phyloP scores from a whole-genome alignment of 1,284 basidiomycete species.

The Coniferiporia sulphurascens region DNA sequence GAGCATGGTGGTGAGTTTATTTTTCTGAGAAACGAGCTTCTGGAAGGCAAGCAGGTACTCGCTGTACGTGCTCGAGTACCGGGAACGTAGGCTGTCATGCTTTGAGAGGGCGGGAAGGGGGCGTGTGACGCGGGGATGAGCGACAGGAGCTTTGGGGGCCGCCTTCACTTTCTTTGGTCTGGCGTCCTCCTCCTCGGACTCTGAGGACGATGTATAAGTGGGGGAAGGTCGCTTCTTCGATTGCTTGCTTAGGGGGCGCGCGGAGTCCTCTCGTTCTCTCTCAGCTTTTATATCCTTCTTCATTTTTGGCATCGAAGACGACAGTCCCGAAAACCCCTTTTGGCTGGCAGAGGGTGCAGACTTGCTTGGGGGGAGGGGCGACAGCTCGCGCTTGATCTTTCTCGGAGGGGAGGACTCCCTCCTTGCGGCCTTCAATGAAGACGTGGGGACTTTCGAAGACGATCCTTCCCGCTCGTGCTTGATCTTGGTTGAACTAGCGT shows the following conservation, averaged over 20 bases:
- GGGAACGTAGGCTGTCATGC: conserved; percentile 42
- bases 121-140: background rate
- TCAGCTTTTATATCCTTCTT: conserved; percentile 1
- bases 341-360: conserved; percentile 19
- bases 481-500: conserved; percentile 31
- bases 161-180: conserved; percentile 8
- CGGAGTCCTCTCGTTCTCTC: conserved; percentile 16
- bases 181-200: conserved; percentile 43
- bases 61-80: conserved; percentile 46
- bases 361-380: conserved; percentile 24
- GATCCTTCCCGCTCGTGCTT: conserved; percentile 25
- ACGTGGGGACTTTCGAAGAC: conserved; percentile 25
- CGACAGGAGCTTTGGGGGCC: conserved; percentile 19
- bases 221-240: conserved; percentile 37
- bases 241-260: conserved; percentile 17
- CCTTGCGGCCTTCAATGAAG: conserved; percentile 15
- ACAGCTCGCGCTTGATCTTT: conserved; percentile 35
- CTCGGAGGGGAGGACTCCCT: conserved; percentile 14
- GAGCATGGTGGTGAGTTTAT: conserved; percentile 41
- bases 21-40: conserved; percentile 42
- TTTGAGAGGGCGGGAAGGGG: conserved; percentile 40
- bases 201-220: conserved; percentile 53
- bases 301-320: background rate
- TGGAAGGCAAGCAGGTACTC: conserved; percentile 45
- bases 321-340: background rate